Evolutionary conservation across 768 basidiomycete genomes (phyloP).

Genomic region (Rhodosporidiobolus sp.): DNA sequence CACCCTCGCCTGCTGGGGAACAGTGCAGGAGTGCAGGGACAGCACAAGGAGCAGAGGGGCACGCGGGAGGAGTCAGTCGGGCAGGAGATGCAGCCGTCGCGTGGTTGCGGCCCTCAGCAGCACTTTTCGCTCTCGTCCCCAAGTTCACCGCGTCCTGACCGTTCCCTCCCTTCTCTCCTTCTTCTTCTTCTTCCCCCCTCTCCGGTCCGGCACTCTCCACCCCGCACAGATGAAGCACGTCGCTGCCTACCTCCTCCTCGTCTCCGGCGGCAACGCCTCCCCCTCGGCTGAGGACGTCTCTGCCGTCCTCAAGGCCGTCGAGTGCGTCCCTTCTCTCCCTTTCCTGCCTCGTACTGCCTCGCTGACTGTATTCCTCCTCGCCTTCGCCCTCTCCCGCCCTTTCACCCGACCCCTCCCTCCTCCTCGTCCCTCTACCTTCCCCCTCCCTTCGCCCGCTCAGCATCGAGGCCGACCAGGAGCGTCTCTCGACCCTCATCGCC

Average conservation of each 20-base stretch:
- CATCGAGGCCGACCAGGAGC: slow-evolving; percentile 79
- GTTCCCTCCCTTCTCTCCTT: neutral
- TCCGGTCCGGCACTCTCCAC: too few relatives aligned
- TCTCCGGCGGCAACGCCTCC: slow-evolving; percentile 82
- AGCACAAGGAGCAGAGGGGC: too few relatives aligned
- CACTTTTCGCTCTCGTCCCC: neutral
- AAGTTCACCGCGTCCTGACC: neutral
- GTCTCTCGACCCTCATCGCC: slow-evolving; percentile 74
- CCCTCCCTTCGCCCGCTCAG: slow-evolving; percentile 43
- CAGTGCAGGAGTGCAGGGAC: too few relatives aligned
- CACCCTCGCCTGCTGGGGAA: too few relatives aligned
- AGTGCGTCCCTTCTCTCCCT: slow-evolving; percentile 33
- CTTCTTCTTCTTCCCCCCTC: neutral
- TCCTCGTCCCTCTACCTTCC: neutral
- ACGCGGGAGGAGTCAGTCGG: too few relatives aligned
- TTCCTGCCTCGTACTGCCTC: neutral
- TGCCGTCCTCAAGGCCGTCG: slow-evolving; percentile 77
- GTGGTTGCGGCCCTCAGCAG: neutral
- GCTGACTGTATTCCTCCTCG: neutral
- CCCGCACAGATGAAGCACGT: slow-evolving; percentile 40
- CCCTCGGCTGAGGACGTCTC: slow-evolving; percentile 84
- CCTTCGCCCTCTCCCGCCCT: neutral
- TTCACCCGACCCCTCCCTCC: neutral
- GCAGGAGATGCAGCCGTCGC: neutral
- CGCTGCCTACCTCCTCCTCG: slow-evolving; percentile 80